Percentiles rank a stretch among this genome's conserved stretches.
Evolutionary conservation across 2,329 filamentous ascomycete genomes (phyloP).

Genomic region (Dothiorella sarmentorum): DNA sequence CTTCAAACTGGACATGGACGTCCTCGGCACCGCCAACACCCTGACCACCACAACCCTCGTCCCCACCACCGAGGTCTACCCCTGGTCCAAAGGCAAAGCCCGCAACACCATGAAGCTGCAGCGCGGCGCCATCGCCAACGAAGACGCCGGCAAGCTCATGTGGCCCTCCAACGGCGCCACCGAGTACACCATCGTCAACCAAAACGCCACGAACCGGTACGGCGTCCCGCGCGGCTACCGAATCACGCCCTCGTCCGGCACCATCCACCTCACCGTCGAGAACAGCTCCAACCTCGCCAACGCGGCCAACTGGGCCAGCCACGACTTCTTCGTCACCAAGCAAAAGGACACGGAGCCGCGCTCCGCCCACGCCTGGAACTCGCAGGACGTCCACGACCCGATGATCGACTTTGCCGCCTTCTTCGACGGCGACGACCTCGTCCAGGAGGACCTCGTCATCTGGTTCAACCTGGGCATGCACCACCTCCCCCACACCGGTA

Average conservation of each 20-base stretch:
- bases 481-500: conserved; percentile 42
- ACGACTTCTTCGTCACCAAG: conserved; percentile 51
- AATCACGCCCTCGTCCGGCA: conserved; percentile 29
- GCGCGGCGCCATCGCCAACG: conserved; percentile 37
- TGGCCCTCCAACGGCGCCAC: conserved; percentile 49
- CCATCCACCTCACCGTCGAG: conserved; percentile 45
- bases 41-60: conserved; percentile 33
- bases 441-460: conserved; percentile 42
- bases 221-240: conserved; percentile 54
- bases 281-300: conserved; percentile 48
- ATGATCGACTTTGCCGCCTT: conserved; percentile 51
- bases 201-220: conserved; percentile 45
- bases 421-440: conserved; percentile 45
- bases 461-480: conserved; percentile 55
- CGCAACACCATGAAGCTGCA: conserved; percentile 54
- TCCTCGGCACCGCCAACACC: conserved; percentile 36
- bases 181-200: conserved; percentile 52
- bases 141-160: conserved; percentile 40
- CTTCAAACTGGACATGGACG: conserved; percentile 42
- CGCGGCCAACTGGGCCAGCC: conserved; percentile 48
- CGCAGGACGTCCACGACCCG: conserved; percentile 46
- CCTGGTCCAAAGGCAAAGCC: conserved; percentile 48
- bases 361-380: conserved; percentile 46
- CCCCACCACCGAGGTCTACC: conserved; percentile 37
- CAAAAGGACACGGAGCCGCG: conserved; percentile 54